phyloP scores from a whole-genome alignment of 306 rosid species.

The Vigna trinervia region DNA sequence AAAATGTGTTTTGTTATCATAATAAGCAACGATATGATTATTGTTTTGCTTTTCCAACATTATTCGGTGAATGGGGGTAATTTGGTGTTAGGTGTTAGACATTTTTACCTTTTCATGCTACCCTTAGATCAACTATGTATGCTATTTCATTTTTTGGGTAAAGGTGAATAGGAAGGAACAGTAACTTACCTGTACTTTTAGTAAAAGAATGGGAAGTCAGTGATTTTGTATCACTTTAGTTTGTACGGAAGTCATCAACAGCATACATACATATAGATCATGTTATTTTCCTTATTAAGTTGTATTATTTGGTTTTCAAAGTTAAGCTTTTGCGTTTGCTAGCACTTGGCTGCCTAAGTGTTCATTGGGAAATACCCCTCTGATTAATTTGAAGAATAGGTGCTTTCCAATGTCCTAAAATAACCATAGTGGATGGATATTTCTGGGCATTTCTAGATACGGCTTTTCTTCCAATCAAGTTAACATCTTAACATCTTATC shows the following conservation, averaged over 20 bases:
- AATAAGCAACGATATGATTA: background rate
- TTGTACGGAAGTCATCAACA: background rate
- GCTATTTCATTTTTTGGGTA: background rate
- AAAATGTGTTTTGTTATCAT: slow-evolving; percentile 8
- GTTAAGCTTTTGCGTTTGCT: background rate
- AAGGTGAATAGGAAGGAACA: background rate
- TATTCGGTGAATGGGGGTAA: background rate
- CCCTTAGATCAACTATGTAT: background rate
- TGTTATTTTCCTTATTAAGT: background rate
- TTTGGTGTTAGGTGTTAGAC: background rate
- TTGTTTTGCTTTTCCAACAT: slow-evolving; percentile 4
- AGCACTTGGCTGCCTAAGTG: background rate
- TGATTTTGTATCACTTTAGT: background rate
- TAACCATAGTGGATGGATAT: background rate
- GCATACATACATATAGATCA: background rate
- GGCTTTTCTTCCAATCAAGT: slow-evolving; percentile 2
- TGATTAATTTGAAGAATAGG: background rate
- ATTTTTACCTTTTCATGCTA: background rate
- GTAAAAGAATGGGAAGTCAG: background rate
- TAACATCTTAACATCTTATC: slow-evolving; percentile 3
- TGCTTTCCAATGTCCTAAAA: background rate
- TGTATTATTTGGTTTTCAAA: background rate
- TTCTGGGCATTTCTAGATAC: slow-evolving; percentile 6
- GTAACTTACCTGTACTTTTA: background rate
- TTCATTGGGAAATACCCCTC: background rate